phyloP scores from a whole-genome alignment of 2,329 filamentous ascomycete genomes.

The Pyrenophora teres region DNA sequence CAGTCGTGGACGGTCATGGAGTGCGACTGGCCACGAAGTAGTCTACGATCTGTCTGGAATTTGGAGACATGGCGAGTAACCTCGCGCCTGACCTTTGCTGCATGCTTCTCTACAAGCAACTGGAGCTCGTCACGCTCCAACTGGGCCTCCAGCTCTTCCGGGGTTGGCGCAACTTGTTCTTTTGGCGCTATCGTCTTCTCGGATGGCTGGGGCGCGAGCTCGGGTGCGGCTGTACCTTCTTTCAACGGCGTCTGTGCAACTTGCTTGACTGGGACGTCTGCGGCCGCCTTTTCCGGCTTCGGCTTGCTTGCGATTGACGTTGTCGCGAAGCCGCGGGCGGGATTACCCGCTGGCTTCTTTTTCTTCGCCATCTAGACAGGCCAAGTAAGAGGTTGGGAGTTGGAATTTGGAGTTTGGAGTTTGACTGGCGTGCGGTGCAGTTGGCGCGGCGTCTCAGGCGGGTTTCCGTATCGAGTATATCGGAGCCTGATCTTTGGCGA shows the following conservation, averaged over 20 bases:
- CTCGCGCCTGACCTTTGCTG: slow-evolving; percentile 78
- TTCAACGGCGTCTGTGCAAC: slow-evolving; percentile 16
- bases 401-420: neutral
- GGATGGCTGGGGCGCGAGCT: slow-evolving; percentile 5
- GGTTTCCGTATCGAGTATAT: slow-evolving; percentile 43
- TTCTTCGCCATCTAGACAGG: slow-evolving; percentile 76
- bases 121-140: slow-evolving; percentile 91
- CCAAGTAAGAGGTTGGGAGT: slow-evolving; percentile 5
- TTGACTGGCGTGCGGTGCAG: neutral
- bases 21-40: slow-evolving; percentile 80
- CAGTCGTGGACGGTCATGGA: slow-evolving; percentile 74
- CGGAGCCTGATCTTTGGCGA: slow-evolving; percentile 42
- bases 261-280: slow-evolving; percentile 24
- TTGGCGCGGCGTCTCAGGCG: slow-evolving; percentile 20
- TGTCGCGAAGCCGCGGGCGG: slow-evolving; percentile 90
- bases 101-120: slow-evolving; percentile 81
- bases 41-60: slow-evolving; percentile 81
- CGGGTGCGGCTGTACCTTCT: slow-evolving; percentile 16
- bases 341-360: slow-evolving; percentile 86
- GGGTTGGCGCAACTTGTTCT: slow-evolving; percentile 60
- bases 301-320: slow-evolving; percentile 86
- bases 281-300: slow-evolving; percentile 53
- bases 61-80: slow-evolving; percentile 74
- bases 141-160: slow-evolving; percentile 88
- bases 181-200: slow-evolving; percentile 26